Percentiles rank a stretch among this genome's conserved stretches.
These are phyloP conservation scores for Fusarium succisae DNA, from an alignment of 2,329 filamentous ascomycete species.

Conservation along the genomic window DNA sequence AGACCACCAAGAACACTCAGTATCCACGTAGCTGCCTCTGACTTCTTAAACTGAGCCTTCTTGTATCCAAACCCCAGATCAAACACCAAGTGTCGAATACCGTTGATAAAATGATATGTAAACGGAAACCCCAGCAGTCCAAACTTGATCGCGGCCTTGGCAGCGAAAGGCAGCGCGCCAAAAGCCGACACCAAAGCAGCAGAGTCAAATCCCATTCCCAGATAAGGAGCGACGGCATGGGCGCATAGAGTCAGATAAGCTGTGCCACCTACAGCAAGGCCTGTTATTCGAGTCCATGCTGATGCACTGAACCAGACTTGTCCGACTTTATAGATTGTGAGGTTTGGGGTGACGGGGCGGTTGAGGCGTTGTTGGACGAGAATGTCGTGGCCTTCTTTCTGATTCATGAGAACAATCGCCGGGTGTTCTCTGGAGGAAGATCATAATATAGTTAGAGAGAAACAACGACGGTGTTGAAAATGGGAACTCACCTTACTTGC, in stretches of 20 bases:
- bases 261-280: constrained; percentile 7
- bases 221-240: constrained; percentile 4
- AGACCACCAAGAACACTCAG: constrained; percentile 9
- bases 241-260: constrained; percentile 8
- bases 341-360: constrained; percentile 15
- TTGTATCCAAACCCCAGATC: constrained; percentile 24
- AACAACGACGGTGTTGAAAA: neutral
- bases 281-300: constrained; percentile 27
- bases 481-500: neutral
- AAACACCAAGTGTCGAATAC: constrained; percentile 22
- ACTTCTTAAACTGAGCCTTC: constrained; percentile 16
- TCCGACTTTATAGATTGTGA: constrained; percentile 14
- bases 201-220: constrained; percentile 11
- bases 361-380: constrained; percentile 16
- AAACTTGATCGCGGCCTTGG: constrained; percentile 11
- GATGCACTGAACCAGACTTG: constrained; percentile 28
- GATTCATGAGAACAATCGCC: neutral
- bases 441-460: neutral
- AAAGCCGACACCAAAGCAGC: neutral
- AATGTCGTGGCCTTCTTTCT: constrained; percentile 2
- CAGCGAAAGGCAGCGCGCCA: constrained; percentile 2
- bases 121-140: constrained; percentile 20
- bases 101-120: constrained; percentile 23
- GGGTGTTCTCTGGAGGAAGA: neutral
- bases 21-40: constrained; percentile 16